A percentile compares a stretch with the other conserved stretches of the same genome.
Conservation (phyloP, 306 rosid genomes). For the Cyamopsis tetragonoloba region DNA sequence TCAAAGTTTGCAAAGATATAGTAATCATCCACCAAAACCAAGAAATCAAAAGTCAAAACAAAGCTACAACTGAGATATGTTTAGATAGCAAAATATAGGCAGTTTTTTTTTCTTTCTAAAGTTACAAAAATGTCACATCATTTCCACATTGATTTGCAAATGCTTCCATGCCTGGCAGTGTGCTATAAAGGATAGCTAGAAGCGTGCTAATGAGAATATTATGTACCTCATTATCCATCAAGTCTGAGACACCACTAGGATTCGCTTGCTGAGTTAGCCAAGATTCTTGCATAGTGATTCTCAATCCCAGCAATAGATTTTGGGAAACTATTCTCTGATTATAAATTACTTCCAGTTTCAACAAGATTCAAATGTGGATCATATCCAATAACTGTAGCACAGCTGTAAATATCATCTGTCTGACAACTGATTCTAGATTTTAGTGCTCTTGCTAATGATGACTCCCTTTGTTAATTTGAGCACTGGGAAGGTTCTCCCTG, state of each 20-base stretch:
- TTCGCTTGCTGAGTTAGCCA: constrained; percentile 11
- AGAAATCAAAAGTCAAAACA: neutral
- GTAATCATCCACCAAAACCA: neutral
- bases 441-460: neutral
- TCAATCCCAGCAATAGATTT: neutral
- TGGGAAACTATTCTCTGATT: neutral
- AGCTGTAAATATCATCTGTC: neutral
- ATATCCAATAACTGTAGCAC: constrained; percentile 1
- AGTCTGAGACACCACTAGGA: neutral
- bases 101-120: too few relatives aligned
- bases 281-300: neutral
- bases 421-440: neutral
- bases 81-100: neutral
- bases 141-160: neutral
- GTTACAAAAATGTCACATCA: too few relatives aligned
- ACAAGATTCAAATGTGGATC: constrained; percentile 7
- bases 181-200: neutral
- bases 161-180: too few relatives aligned
- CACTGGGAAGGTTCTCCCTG: constrained; percentile 10
- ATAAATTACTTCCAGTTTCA: constrained; percentile 5
- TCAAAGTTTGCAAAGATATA: neutral
- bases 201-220: neutral
- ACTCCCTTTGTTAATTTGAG: constrained; percentile 4
- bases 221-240: constrained; percentile 21
- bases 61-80: neutral